Evolutionary conservation across 768 basidiomycete species (phyloP).

Genomic region (Auriculariales sp.): DNA sequence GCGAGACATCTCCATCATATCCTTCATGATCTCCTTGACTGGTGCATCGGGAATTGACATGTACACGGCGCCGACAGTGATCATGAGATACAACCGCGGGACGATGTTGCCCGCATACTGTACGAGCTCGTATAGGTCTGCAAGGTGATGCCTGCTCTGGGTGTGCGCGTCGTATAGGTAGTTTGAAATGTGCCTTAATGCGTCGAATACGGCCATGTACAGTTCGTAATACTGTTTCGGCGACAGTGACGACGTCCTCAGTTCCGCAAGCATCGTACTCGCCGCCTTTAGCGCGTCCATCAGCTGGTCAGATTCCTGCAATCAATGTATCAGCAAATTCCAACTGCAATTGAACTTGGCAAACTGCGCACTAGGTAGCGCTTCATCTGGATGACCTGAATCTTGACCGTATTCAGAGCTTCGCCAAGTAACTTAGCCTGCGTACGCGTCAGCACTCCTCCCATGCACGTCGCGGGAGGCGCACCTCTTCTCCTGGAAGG

Average conservation of each 20-base stretch:
- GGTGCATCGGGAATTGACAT: conserved; percentile 97
- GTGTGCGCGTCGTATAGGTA: conserved; percentile 95
- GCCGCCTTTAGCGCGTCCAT: conserved; percentile 99
- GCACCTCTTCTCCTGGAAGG: background rate
- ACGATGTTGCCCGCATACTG: conserved; percentile 98
- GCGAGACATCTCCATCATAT: conserved; percentile 99
- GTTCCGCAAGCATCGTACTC: conserved; percentile 91
- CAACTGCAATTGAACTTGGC: no score
- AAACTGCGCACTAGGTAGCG: conserved; percentile 75
- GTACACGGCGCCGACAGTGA: conserved; percentile 97
- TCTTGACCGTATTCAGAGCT: conserved; percentile 73
- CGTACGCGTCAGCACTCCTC: background rate
- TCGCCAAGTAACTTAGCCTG: conserved; percentile 74
- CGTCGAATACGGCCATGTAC: conserved; percentile 98
- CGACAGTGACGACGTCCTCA: conserved; percentile 82
- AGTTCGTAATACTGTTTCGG: conserved; percentile 99
- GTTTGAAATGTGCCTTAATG: conserved; percentile 84
- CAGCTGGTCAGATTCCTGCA: conserved; percentile 82
- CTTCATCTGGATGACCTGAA: conserved; percentile 91
- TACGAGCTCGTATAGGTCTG: conserved; percentile 98
- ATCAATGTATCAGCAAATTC: background rate
- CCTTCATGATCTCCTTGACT: conserved; percentile 99
- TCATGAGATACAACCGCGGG: conserved; percentile 92
- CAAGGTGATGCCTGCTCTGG: conserved; percentile 83
- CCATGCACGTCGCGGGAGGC: background rate